Evolutionary conservation across 257 asterid species (phyloP).

Genomic region (Verbena officinalis): DNA sequence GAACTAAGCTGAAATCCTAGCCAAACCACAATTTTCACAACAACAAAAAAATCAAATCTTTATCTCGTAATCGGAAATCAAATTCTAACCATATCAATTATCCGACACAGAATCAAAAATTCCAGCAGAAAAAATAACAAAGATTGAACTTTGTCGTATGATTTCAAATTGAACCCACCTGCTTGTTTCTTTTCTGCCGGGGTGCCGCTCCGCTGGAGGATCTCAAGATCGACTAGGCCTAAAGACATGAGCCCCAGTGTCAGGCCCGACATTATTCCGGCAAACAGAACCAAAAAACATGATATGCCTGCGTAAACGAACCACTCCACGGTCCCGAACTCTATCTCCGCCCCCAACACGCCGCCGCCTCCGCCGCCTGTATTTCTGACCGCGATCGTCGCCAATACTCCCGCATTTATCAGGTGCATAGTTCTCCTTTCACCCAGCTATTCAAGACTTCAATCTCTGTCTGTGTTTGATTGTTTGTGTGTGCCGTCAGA

Average conservation of each 20-base stretch:
- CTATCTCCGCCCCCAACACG: conserved; percentile 65
- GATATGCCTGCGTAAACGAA: conserved; percentile 79
- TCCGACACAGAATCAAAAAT: background rate
- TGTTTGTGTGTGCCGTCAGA: background rate
- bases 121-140: background rate
- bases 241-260: conserved; percentile 92
- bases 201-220: conserved; percentile 90
- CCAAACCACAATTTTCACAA: too few relatives aligned
- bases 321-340: conserved; percentile 79
- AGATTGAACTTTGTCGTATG: background rate
- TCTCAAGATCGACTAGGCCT: conserved; percentile 94
- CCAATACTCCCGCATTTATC: conserved; percentile 59
- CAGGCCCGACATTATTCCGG: conserved; percentile 93
- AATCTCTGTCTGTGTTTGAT: background rate
- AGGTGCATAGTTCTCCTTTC: conserved; percentile 45
- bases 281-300: conserved; percentile 74
- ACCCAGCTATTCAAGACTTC: conserved; percentile 1
- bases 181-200: conserved; percentile 83
- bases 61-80: too few relatives aligned
- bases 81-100: conserved; percentile 10
- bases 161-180: conserved; percentile 31
- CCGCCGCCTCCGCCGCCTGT: conserved; percentile 26
- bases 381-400: conserved; percentile 45
- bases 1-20: conserved; percentile 11
- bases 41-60: too few relatives aligned